A percentile compares a stretch with the other conserved stretches of the same genome.
Conservation (phyloP, 805 yeast genomes). For the Sugiyamaella chiloensis region DNA sequence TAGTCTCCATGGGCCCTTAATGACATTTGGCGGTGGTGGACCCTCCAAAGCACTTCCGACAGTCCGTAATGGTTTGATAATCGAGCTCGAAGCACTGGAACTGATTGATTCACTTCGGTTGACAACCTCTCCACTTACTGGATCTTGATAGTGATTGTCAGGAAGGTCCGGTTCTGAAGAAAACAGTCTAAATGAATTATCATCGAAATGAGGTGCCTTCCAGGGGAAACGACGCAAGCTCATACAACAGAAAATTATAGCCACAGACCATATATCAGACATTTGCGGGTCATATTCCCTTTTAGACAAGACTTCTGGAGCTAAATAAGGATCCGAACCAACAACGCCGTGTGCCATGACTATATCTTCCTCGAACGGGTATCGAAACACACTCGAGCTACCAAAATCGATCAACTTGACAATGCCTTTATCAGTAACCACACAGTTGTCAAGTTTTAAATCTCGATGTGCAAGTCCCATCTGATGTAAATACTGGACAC, state of each 20-base stretch:
- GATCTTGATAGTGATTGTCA: neutral
- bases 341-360: conserved; percentile 79
- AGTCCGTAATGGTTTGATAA: neutral
- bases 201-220: conserved; percentile 82
- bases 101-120: conserved; percentile 16
- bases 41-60: conserved; percentile 17
- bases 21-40: conserved; percentile 19
- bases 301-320: conserved; percentile 78
- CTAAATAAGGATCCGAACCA: conserved; percentile 93
- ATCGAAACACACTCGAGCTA: conserved; percentile 78
- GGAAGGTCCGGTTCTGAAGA: conserved; percentile 24
- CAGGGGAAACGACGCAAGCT: conserved; percentile 85
- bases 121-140: conserved; percentile 22
- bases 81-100: neutral
- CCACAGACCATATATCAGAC: conserved; percentile 91
- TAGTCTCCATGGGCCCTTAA: conserved; percentile 69
- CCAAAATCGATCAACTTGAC: conserved; percentile 92
- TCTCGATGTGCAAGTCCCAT: conserved; percentile 93
- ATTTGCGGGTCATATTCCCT: conserved; percentile 75
- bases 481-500: conserved; percentile 70
- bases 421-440: conserved; percentile 69
- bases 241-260: conserved; percentile 91
- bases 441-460: conserved; percentile 89
- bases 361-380: conserved; percentile 54
- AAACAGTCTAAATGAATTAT: conserved; percentile 71